A percentile compares a stretch with the other conserved stretches of the same genome.
These are phyloP conservation scores for Durotheca rogersii DNA, from an alignment of 495 filamentous ascomycete genomes.

Conservation along the genomic window DNA sequence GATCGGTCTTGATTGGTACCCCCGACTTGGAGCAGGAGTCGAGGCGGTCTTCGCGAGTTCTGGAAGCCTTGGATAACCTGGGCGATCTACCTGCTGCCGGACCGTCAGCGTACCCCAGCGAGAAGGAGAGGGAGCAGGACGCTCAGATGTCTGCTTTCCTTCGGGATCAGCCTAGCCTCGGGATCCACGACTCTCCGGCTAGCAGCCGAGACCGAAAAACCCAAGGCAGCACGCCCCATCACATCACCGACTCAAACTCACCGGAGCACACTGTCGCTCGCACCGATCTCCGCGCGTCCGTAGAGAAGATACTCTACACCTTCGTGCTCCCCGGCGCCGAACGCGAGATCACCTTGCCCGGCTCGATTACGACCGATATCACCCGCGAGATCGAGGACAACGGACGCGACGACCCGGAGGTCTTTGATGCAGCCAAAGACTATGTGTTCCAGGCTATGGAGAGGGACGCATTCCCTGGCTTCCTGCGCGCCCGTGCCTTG, in stretches of 20 bases:
- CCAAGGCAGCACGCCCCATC: conserved; percentile 65
- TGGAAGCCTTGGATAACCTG: conserved; percentile 71
- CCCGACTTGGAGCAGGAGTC: conserved; percentile 84
- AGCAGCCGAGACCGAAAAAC: conserved; percentile 65
- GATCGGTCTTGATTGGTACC: conserved; percentile 89
- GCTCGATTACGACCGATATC: conserved; percentile 78
- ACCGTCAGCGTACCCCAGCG: conserved; percentile 48
- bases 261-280: conserved; percentile 81
- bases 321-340: conserved; percentile 90
- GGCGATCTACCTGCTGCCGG: conserved; percentile 58
- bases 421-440: conserved; percentile 96
- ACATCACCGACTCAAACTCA: conserved; percentile 67
- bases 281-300: conserved; percentile 84
- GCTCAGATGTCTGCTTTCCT: conserved; percentile 87
- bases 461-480: conserved; percentile 94
- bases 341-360: conserved; percentile 89
- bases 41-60: conserved; percentile 75
- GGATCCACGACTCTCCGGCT: conserved; percentile 62
- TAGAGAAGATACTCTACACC: conserved; percentile 96
- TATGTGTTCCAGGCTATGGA: conserved; percentile 99
- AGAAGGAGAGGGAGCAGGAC: conserved; percentile 69
- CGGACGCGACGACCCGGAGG: conserved; percentile 90
- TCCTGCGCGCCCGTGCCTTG: conserved; percentile 89
- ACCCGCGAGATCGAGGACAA: conserved; percentile 82
- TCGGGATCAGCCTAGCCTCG: conserved; percentile 65